A percentile compares a stretch with the other conserved stretches of the same genome.
phyloP scores from a whole-genome alignment of 2,329 filamentous ascomycete genomes.

The Penicillium sp. region DNA sequence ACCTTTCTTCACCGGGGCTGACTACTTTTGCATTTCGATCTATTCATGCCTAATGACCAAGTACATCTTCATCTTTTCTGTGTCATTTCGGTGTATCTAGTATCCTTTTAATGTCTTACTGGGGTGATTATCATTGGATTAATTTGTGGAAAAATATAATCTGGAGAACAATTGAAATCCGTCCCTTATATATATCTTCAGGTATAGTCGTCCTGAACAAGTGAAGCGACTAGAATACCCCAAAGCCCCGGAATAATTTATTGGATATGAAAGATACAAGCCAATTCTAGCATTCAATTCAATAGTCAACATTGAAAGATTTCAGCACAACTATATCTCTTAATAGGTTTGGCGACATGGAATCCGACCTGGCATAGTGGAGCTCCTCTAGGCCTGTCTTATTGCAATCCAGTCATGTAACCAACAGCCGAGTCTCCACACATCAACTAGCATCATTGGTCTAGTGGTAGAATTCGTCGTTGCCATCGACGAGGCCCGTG shows the following conservation, averaged over 20 bases:
- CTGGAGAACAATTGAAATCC: too few relatives aligned
- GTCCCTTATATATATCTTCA: background rate
- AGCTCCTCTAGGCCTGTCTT: too few relatives aligned
- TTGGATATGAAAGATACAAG: background rate
- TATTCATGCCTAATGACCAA: background rate
- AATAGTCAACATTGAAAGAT: too few relatives aligned
- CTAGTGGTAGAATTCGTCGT: conserved; percentile 43
- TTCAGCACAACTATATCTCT: background rate
- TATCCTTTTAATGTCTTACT: too few relatives aligned
- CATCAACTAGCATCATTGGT: conserved; percentile 38
- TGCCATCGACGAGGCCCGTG: conserved; percentile 47
- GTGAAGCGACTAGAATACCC: rapidly evolving
- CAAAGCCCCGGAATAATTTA: background rate
- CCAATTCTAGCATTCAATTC: background rate
- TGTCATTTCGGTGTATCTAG: background rate
- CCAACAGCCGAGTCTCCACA: background rate
- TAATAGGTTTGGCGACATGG: background rate
- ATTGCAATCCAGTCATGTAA: background rate
- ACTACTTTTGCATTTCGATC: background rate
- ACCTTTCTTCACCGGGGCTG: background rate
- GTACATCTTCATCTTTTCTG: background rate
- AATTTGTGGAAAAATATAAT: too few relatives aligned
- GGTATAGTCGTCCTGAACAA: rapidly evolving
- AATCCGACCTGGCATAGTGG: background rate
- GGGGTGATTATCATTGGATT: too few relatives aligned